phyloP scores from a whole-genome alignment of 2,329 filamentous ascomycete genomes.

The Apiospora arundinis region DNA sequence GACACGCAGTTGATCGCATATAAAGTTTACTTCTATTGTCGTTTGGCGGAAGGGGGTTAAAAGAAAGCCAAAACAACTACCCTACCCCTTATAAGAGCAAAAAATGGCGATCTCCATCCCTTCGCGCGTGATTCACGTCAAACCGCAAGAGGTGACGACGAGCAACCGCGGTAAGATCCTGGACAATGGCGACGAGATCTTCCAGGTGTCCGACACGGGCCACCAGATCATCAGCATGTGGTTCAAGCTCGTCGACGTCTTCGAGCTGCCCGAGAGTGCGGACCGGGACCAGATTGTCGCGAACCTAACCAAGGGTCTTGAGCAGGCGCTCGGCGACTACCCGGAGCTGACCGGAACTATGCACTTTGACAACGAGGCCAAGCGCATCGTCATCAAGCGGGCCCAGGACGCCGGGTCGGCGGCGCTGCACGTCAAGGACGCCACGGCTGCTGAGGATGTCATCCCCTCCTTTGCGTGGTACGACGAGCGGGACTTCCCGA shows the following conservation, averaged over 20 bases:
- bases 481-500: not conserved
- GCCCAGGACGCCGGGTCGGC: not conserved
- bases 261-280: not conserved
- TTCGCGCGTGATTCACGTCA: not conserved
- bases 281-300: not conserved
- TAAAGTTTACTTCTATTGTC: not conserved
- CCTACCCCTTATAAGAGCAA: not conserved
- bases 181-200: slow-evolving; percentile 17
- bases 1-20: not conserved
- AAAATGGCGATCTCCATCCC: not conserved
- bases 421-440: not conserved
- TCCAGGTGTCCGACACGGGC: slow-evolving; percentile 18
- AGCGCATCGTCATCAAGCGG: slow-evolving; percentile 18
- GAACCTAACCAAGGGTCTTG: not conserved
- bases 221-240: slow-evolving; percentile 19
- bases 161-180: slow-evolving; percentile 4
- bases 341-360: slow-evolving; percentile 20
- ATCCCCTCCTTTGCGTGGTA: not conserved
- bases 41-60: not conserved
- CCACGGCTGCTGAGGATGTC: not conserved
- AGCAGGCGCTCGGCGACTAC: slow-evolving; percentile 4
- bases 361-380: slow-evolving; percentile 21
- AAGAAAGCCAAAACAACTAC: not conserved
- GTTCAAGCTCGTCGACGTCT: not conserved
- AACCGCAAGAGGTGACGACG: not conserved